These are phyloP conservation scores for Lasiosphaeris hirsuta DNA, from an alignment of 495 filamentous ascomycete species.

Conservation along the genomic window DNA sequence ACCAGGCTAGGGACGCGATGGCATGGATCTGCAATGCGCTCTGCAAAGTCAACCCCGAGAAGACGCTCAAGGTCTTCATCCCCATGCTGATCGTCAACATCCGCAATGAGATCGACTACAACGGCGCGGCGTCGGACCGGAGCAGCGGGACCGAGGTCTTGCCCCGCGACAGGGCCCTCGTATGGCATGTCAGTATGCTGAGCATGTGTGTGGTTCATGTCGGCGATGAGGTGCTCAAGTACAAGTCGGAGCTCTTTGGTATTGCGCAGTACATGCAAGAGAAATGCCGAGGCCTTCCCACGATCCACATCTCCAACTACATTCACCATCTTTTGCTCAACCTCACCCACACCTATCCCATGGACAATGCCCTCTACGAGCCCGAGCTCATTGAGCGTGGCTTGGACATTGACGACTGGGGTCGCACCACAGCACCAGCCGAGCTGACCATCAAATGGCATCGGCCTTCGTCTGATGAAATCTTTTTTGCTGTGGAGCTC, in stretches of 20 bases:
- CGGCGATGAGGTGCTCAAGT: constrained; percentile 79
- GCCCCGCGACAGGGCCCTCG: constrained; percentile 84
- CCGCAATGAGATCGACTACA: constrained; percentile 93
- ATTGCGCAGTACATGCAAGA: constrained; percentile 95
- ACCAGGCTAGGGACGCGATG: constrained; percentile 97
- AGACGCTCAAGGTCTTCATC: constrained; percentile 83
- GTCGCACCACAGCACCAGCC: constrained; percentile 61
- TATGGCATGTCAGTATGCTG: constrained; percentile 96
- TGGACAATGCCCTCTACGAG: constrained; percentile 84
- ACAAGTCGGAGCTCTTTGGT: constrained; percentile 82
- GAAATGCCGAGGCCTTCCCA: constrained; percentile 87
- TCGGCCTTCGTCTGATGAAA: constrained; percentile 70
- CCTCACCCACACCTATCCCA: constrained; percentile 86
- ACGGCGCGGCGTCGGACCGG: constrained; percentile 91
- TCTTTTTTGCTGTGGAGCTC: constrained; percentile 82
- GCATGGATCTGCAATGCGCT: constrained; percentile 96
- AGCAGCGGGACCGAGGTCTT: constrained; percentile 92
- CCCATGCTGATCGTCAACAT: constrained; percentile 88
- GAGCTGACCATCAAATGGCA: constrained; percentile 90
- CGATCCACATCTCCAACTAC: constrained; percentile 94
- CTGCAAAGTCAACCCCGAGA: constrained; percentile 90
- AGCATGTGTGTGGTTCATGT: constrained; percentile 99
- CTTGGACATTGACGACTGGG: constrained; percentile 71
- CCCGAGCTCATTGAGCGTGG: constrained; percentile 52
- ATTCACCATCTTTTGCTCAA: constrained; percentile 99